Evolutionary conservation across 257 asterid species (phyloP), one percentile per base, ranked within the genome.

Genomic region (Solanum habrochaites): DNA sequence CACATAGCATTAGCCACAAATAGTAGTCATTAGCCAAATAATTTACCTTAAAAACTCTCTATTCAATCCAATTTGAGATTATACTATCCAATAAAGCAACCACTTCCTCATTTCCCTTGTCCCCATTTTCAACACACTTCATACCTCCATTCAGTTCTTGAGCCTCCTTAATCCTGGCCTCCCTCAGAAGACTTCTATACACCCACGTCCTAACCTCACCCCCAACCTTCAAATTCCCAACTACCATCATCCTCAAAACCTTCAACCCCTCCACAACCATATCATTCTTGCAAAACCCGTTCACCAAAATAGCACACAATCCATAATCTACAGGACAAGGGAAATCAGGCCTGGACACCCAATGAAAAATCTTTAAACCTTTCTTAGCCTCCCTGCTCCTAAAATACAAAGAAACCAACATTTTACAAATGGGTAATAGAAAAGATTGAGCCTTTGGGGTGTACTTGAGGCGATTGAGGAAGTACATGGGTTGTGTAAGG

Each of bases 111-210:
- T 88, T 90, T 87, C 75, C 89, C 70, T 91, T 89, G 6, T 70
- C 58, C 62, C 88, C 85, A 88, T 89, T 37, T 80, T 80, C 45
- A 25, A 16, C 84, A 27, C 25, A 45, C 16, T 73, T 88, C 90
- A 93, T 89, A 75, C 86, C 91, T 18, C 81, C 91, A 56, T 90
- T 91, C 86, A 93, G 18, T 32, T 90, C 90, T 91, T 88, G 78
- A 21, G 93, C 94, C 86, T 92, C 94, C 86, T 66, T 87, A 91
- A 93, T 90, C 93, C 96, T 92, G 73, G 96, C 94, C 88, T 93
- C 94, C 90, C 93, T 92, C 89, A 93, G 71, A 78, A 93, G 90
- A 49, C 93, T 91, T 83, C 89, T 89, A 87, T 91, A 90, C 71
- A 93, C 89, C 75, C 56, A 60, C 32, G 42, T 52, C 85, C 92